Conservation (phyloP, 2,329 filamentous ascomycete genomes). For the Blastomyces parvus region DNA sequence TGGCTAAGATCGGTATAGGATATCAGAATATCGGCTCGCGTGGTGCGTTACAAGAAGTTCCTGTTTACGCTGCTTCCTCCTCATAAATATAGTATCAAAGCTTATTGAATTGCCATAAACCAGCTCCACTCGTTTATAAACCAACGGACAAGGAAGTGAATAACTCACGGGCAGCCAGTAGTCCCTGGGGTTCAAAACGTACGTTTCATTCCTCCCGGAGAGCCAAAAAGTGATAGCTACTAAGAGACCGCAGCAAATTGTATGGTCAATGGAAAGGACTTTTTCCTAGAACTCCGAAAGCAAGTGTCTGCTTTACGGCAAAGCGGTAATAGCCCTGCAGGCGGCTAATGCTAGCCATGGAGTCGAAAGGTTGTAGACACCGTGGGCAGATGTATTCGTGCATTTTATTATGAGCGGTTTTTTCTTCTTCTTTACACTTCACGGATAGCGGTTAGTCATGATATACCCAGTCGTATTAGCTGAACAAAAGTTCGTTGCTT, state of each 20-base stretch:
- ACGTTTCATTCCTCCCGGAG: slow-evolving; percentile 15
- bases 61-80: neutral
- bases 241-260: slow-evolving; percentile 31
- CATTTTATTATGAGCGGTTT: slow-evolving; percentile 1
- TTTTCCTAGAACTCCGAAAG: slow-evolving; percentile 42
- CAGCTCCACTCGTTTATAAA: slow-evolving; percentile 29
- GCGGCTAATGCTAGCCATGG: slow-evolving; percentile 23
- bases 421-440: slow-evolving; percentile 1
- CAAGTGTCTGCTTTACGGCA: slow-evolving; percentile 36
- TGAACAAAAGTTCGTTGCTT: neutral
- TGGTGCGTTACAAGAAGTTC: slow-evolving; percentile 20
- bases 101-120: slow-evolving; percentile 7
- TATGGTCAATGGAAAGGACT: slow-evolving; percentile 42
- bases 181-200: slow-evolving; percentile 40
- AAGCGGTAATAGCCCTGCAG: slow-evolving; percentile 24
- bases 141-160: slow-evolving; percentile 29
- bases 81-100: neutral
- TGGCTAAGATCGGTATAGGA: slow-evolving; percentile 13
- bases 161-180: slow-evolving; percentile 27
- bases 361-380: neutral
- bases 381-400: neutral
- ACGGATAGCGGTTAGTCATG: slow-evolving; percentile 6
- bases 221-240: slow-evolving; percentile 11
- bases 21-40: slow-evolving; percentile 21
- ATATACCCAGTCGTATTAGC: slow-evolving; percentile 5